These are phyloP conservation scores for Penicillium brevicompactum DNA, from an alignment of 2,329 filamentous ascomycete species.

Conservation along the genomic window DNA sequence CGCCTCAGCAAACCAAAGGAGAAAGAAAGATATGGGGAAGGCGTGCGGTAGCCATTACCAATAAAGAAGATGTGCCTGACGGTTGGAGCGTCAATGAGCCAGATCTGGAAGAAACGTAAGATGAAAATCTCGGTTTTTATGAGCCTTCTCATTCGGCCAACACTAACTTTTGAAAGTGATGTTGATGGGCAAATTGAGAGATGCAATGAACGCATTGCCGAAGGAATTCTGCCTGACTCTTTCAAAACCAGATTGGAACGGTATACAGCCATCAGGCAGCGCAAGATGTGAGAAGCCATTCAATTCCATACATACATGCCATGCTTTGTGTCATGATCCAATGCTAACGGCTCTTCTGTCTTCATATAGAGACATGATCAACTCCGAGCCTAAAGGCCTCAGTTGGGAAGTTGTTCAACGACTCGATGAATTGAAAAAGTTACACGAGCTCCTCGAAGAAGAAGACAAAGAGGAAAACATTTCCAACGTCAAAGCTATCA, in stretches of 20 bases:
- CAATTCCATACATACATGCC: not conserved
- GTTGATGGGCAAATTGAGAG: not conserved
- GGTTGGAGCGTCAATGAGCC: not conserved
- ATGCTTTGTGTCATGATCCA: not conserved
- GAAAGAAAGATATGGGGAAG: not conserved
- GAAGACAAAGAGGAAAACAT: not conserved
- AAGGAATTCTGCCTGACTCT: not conserved
- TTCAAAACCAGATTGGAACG: not conserved
- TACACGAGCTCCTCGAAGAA: not conserved
- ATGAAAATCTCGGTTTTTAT: not conserved
- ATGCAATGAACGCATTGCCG: not conserved
- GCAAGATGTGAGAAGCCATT: not conserved
- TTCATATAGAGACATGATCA: constrained; percentile 2
- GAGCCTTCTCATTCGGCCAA: not conserved
- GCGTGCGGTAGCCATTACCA: not conserved
- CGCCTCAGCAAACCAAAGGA: not conserved
- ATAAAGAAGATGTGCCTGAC: not conserved
- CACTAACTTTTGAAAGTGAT: not conserved
- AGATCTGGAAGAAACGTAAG: not conserved
- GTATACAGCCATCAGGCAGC: not conserved
- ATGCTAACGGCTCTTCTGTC: not conserved
- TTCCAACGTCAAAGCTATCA: not conserved
- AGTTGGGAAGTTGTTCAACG: constrained; percentile 1
- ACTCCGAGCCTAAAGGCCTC: not conserved
- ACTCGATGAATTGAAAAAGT: not conserved